phyloP scores from a whole-genome alignment of 2,329 filamentous ascomycete genomes.

The Colletotrichum gigasporum region DNA sequence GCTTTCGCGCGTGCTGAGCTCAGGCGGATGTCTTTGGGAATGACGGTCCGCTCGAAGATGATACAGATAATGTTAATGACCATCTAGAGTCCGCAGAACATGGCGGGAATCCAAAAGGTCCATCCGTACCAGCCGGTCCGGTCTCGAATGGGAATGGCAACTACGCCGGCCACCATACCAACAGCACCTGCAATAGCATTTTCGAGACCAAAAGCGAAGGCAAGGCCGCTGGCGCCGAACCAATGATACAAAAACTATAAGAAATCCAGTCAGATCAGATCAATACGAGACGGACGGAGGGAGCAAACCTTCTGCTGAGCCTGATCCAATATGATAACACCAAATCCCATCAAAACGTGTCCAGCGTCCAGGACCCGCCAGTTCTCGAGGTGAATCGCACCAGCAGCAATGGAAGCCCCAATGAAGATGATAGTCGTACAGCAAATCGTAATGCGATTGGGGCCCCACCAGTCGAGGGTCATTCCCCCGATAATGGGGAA shows the following conservation, averaged over 20 bases:
- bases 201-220: conserved; percentile 37
- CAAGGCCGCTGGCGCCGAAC: conserved; percentile 36
- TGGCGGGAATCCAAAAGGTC: conserved; percentile 36
- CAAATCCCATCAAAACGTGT: conserved; percentile 37
- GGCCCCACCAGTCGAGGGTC: conserved; percentile 38
- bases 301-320: conserved; percentile 34
- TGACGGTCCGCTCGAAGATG: conserved; percentile 31
- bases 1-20: conserved; percentile 30
- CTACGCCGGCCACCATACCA: conserved; percentile 36
- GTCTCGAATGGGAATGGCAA: conserved; percentile 35
- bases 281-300: no score
- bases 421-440: conserved; percentile 35
- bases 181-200: conserved; percentile 35
- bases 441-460: conserved; percentile 35
- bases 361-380: conserved; percentile 35
- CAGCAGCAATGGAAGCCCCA: conserved; percentile 35
- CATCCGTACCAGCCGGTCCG: conserved; percentile 37
- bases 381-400: conserved; percentile 30
- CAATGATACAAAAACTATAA: conserved; percentile 37
- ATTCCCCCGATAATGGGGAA: conserved; percentile 36
- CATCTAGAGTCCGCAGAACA: conserved; percentile 34
- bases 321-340: conserved; percentile 35
- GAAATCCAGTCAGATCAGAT: not conserved
- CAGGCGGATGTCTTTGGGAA: conserved; percentile 25
- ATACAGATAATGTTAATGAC: conserved; percentile 35